Evolutionary conservation across 148 eudicot genomes (phyloP).

Genomic region (Salicornia ramosissima): DNA sequence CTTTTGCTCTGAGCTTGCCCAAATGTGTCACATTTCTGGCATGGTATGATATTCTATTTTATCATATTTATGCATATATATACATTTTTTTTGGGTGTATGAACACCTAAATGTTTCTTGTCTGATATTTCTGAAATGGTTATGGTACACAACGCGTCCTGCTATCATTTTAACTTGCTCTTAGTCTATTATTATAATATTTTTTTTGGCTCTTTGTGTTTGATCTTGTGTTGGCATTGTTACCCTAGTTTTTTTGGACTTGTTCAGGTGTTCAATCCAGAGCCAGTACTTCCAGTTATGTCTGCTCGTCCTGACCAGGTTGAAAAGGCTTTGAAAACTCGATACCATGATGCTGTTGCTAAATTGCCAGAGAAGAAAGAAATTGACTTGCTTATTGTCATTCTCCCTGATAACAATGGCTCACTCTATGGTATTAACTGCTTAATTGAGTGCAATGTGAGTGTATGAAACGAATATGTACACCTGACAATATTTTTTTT

Average conservation of each 20-base stretch:
- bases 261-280: constrained; percentile 45
- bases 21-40: constrained; percentile 68
- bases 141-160: not conserved
- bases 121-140: not conserved
- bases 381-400: constrained; percentile 61
- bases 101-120: not conserved
- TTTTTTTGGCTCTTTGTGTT: not conserved
- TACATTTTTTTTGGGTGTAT: not conserved
- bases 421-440: constrained; percentile 70
- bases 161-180: not conserved
- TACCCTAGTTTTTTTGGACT: not conserved
- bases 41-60: constrained; percentile 47
- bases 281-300: constrained; percentile 49
- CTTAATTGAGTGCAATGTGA: not conserved
- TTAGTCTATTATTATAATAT: no score
- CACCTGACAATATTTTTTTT: no score
- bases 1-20: constrained; percentile 69
- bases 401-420: constrained; percentile 82
- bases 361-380: constrained; percentile 48
- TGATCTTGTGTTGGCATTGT: not conserved
- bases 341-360: constrained; percentile 56
- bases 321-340: constrained; percentile 51
- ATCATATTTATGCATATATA: not conserved
- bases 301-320: constrained; percentile 71
- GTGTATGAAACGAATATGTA: no score